These are phyloP conservation scores for Talaromyces sp. DNA, from an alignment of 2,329 filamentous ascomycete species.

Conservation along the genomic window DNA sequence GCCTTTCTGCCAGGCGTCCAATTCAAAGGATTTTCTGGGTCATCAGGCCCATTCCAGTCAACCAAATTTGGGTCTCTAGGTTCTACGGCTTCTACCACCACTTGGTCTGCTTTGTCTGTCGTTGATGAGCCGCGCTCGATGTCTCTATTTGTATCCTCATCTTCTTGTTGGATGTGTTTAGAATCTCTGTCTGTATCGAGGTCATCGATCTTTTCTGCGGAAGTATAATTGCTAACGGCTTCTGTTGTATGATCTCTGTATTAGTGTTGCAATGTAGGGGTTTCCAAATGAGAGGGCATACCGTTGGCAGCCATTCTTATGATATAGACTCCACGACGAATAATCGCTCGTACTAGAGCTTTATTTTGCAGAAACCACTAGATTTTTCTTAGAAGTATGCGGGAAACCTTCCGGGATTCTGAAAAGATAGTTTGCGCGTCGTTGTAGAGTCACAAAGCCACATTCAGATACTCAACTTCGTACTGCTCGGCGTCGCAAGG, in stretches of 20 bases:
- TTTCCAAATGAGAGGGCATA: not conserved
- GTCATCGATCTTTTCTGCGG: not conserved
- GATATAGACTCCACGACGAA: not conserved
- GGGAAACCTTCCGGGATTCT: not conserved
- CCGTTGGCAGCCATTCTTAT: not conserved
- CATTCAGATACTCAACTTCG: too few relatives aligned
- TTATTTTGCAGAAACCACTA: not conserved
- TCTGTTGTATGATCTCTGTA: not conserved
- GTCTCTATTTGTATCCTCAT: not conserved
- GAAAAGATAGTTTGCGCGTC: not conserved
- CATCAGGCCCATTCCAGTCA: conserved; percentile 57
- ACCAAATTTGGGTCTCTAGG: conserved; percentile 49
- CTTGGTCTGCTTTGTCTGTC: not conserved
- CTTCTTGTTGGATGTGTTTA: not conserved
- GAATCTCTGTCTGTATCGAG: not conserved
- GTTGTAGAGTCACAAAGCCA: not conserved
- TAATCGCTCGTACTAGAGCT: not conserved
- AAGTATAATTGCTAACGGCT: not conserved
- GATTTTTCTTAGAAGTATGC: not conserved
- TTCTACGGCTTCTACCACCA: not conserved
- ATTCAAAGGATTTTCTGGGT: conserved; percentile 59
- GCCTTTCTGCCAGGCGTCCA: conserved; percentile 51
- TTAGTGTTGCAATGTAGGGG: not conserved
- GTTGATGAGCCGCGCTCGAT: conserved; percentile 10
- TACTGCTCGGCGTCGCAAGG: not conserved